phyloP scores from a whole-genome alignment of 352 stramenopile species.

The Thalassiosira ordinaria region DNA sequence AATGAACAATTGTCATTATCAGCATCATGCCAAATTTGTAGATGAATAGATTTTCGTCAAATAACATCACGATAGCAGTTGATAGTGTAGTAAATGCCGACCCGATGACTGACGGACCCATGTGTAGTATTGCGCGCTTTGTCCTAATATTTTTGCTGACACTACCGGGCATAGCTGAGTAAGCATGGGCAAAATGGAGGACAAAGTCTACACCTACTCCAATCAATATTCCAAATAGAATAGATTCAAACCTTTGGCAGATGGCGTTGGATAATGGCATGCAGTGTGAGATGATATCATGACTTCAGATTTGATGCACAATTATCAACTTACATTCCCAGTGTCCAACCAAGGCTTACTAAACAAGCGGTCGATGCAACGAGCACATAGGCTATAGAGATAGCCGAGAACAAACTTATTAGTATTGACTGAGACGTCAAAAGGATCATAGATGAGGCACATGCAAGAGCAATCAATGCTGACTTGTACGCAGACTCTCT shows the following conservation, averaged over 20 bases:
- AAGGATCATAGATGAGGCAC: background rate
- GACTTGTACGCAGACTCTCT: background rate
- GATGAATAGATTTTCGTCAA: conserved; percentile 31
- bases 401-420: background rate
- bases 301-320: no score
- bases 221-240: background rate
- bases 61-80: background rate
- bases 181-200: background rate
- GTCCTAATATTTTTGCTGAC: background rate
- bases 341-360: background rate
- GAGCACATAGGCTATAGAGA: background rate
- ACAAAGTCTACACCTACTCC: background rate
- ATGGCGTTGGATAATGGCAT: no score
- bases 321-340: background rate
- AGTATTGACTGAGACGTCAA: background rate
- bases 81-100: background rate
- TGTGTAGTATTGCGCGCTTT: background rate
- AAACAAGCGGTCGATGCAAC: background rate
- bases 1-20: conserved; percentile 53
- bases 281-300: no score
- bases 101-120: background rate
- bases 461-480: background rate
- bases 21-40: conserved; percentile 58
- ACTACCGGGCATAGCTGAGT: background rate
- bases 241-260: background rate